Evolutionary conservation across 1,284 basidiomycete genomes (phyloP).

Genomic region (Peniophora sp.): DNA sequence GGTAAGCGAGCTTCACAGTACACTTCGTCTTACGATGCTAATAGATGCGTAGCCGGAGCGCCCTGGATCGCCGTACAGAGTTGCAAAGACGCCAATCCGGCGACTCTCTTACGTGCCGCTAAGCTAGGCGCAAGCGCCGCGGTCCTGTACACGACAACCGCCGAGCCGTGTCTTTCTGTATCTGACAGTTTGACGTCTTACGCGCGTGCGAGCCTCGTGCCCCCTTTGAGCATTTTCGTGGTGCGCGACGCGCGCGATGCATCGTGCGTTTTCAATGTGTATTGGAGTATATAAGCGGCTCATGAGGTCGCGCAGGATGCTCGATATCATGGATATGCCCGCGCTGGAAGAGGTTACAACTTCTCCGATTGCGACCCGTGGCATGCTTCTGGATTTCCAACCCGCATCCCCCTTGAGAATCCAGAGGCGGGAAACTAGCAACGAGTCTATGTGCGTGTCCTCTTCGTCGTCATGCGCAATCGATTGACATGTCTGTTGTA

Average conservation of each 20-base stretch:
- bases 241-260: slow-evolving; percentile 25
- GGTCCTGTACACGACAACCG: slow-evolving; percentile 71
- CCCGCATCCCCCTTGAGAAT: too few species aligned
- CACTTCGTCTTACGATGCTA: too few species aligned
- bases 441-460: slow-evolving; percentile 50
- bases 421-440: too few species aligned
- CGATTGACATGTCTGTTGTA: slow-evolving; percentile 16
- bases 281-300: too few species aligned
- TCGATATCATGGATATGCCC: too few species aligned
- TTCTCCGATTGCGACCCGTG: too few species aligned
- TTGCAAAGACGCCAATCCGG: slow-evolving; percentile 49
- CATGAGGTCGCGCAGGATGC: too few species aligned
- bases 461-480: slow-evolving; percentile 5
- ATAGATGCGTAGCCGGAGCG: too few species aligned
- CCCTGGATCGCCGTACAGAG: slow-evolving; percentile 79
- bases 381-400: too few species aligned
- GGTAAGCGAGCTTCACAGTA: too few species aligned
- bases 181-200: not conserved
- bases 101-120: slow-evolving; percentile 58
- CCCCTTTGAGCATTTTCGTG: slow-evolving; percentile 72
- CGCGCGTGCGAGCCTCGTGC: slow-evolving; percentile 26
- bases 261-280: too few species aligned
- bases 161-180: slow-evolving; percentile 65
- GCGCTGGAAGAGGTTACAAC: too few species aligned
- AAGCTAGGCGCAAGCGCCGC: slow-evolving; percentile 60